A percentile compares a stretch with the other conserved stretches of the same genome.
Conservation (phyloP, 2,329 filamentous ascomycete genomes). For the Ascochyta pisi region DNA sequence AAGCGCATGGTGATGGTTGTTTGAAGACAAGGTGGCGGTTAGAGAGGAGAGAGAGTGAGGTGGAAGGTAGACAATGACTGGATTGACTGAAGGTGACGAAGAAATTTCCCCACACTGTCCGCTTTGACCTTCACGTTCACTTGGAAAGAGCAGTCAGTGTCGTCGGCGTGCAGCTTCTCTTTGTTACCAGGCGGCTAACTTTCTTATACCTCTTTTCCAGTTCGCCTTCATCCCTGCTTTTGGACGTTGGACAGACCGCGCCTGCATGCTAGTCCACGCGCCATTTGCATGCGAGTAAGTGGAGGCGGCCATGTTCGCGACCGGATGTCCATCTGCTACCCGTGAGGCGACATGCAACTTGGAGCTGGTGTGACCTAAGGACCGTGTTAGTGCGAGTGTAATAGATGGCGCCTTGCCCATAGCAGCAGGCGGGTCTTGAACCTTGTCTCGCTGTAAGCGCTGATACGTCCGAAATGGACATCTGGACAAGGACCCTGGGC, state of each 20-base stretch:
- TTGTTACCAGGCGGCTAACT: constrained; percentile 26
- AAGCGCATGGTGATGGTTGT: constrained; percentile 37
- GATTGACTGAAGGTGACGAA: constrained; percentile 5
- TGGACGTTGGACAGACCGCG: constrained; percentile 39
- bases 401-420: constrained; percentile 34
- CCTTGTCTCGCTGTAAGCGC: constrained; percentile 36
- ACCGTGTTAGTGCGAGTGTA: constrained; percentile 38
- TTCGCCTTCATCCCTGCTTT: constrained; percentile 28
- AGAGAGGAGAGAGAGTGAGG: neutral
- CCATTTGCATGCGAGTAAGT: constrained; percentile 39
- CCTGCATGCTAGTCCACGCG: constrained; percentile 34
- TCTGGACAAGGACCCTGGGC: constrained; percentile 29
- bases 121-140: constrained; percentile 13
- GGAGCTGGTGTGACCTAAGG: constrained; percentile 18
- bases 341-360: constrained; percentile 22
- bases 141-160: constrained; percentile 27
- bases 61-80: neutral
- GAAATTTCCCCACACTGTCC: constrained; percentile 3
- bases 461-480: constrained; percentile 37
- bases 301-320: constrained; percentile 29
- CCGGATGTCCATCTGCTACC: constrained; percentile 20
- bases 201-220: constrained; percentile 37
- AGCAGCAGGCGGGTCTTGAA: constrained; percentile 30
- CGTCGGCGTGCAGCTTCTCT: constrained; percentile 18
- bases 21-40: neutral